Conservation (phyloP, 331 rosid species). For the Cydonia oblonga region DNA sequence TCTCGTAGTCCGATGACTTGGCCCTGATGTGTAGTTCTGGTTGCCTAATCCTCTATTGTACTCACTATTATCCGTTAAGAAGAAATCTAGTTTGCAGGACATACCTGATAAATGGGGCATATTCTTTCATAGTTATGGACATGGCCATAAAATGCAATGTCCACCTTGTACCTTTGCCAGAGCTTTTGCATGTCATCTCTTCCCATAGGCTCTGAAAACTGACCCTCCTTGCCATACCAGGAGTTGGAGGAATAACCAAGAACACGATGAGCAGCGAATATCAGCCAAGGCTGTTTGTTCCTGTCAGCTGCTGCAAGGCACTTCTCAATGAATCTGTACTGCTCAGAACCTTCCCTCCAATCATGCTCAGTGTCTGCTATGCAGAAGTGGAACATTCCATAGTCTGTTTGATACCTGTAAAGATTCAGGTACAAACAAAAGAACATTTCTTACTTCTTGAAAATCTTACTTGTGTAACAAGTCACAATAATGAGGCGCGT, state of each 20-base stretch:
- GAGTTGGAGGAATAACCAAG: constrained; percentile 11
- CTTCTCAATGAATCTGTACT: constrained; percentile 16
- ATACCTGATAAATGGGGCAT: constrained; percentile 20
- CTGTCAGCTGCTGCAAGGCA: constrained; percentile 13
- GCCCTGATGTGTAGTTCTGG: no score
- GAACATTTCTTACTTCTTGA: background rate
- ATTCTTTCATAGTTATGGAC: constrained; percentile 16
- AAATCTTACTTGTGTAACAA: background rate
- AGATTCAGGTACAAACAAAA: background rate
- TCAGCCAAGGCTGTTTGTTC: constrained; percentile 18
- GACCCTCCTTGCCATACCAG: constrained; percentile 1
- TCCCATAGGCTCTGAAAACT: constrained; percentile 10
- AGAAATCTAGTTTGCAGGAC: background rate
- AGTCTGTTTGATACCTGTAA: constrained; percentile 15
- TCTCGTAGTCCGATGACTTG: no score
- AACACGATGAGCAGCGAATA: constrained; percentile 16
- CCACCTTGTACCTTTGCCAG: constrained; percentile 23
- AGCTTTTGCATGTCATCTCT: constrained; percentile 18
- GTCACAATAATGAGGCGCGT: background rate
- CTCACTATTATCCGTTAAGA: no score
- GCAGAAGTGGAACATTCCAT: constrained; percentile 19
- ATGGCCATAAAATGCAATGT: constrained; percentile 17
- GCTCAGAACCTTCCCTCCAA: constrained; percentile 22
- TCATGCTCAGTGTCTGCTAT: constrained; percentile 21
- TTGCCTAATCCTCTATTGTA: no score